Percentiles rank a stretch among this genome's conserved stretches.
phyloP scores from a whole-genome alignment of 2,329 filamentous ascomycete species.

The Sarocladiaceae sp. region DNA sequence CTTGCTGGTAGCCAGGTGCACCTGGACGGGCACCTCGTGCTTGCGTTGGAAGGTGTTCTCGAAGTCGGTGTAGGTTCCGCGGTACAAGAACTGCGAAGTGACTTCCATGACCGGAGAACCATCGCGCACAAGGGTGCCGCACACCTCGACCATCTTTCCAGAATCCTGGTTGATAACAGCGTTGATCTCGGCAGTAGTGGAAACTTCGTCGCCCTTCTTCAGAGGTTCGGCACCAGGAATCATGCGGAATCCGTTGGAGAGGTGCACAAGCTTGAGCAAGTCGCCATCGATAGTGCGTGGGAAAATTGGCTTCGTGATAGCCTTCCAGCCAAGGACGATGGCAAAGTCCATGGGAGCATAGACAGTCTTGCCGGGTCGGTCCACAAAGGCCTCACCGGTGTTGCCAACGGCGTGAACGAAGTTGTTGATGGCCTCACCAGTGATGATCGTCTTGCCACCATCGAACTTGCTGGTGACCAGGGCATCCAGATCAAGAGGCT shows the following conservation, averaged over 20 bases:
- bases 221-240: constrained; percentile 88
- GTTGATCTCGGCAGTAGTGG: constrained; percentile 92
- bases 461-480: constrained; percentile 83
- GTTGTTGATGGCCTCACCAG: constrained; percentile 89
- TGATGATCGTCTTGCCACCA: constrained; percentile 81
- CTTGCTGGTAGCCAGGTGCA: constrained; percentile 79
- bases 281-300: constrained; percentile 94
- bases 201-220: constrained; percentile 89
- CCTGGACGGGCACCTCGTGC: constrained; percentile 88
- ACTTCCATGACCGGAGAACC: constrained; percentile 92
- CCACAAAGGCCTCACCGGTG: constrained; percentile 94
- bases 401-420: constrained; percentile 99
- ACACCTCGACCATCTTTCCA: constrained; percentile 99
- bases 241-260: constrained; percentile 98
- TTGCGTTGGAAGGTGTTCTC: constrained; percentile 99
- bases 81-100: constrained; percentile 95
- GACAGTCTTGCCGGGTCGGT: constrained; percentile 87
- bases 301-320: constrained; percentile 99
- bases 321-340: constrained; percentile 98
- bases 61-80: constrained; percentile 84
- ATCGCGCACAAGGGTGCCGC: constrained; percentile 84
- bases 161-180: constrained; percentile 97
- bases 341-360: constrained; percentile 98
- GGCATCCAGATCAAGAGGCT: constrained; percentile 75
- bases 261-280: constrained; percentile 87